phyloP scores from a whole-genome alignment of 805 yeast genomes.

The Diddensiella santjacobensis region DNA sequence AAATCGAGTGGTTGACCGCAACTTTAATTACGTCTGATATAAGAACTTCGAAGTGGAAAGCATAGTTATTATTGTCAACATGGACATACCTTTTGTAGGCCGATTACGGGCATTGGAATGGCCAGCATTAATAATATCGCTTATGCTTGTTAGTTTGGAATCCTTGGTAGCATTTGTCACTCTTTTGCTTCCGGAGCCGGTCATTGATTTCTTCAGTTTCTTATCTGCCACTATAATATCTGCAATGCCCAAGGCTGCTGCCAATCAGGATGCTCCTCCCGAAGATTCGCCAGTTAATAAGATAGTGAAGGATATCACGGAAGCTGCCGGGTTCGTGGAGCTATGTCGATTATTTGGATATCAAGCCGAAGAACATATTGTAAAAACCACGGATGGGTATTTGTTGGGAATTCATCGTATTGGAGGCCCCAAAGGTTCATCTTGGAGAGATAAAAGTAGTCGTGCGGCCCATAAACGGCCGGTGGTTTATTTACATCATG shows the following conservation, averaged over 20 bases:
- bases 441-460: conserved; percentile 9
- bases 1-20: no score
- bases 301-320: conserved; percentile 20
- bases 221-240: conserved; percentile 14
- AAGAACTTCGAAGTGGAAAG: no score
- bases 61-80: conserved; percentile 11
- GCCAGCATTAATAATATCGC: conserved; percentile 33
- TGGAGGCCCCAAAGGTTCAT: conserved; percentile 25
- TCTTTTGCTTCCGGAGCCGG: conserved; percentile 26
- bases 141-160: conserved; percentile 32
- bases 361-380: conserved; percentile 69
- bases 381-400: conserved; percentile 73
- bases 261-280: conserved; percentile 1
- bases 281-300: conserved; percentile 10
- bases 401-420: conserved; percentile 72
- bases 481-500: conserved; percentile 85
- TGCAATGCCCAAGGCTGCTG: not conserved
- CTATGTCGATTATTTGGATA: conserved; percentile 70
- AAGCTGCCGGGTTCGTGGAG: conserved; percentile 46
- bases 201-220: conserved; percentile 26
- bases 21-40: no score
- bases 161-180: conserved; percentile 30
- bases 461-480: conserved; percentile 23
- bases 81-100: conserved; percentile 33
- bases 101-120: conserved; percentile 31